A percentile compares a stretch with the other conserved stretches of the same genome.
Evolutionary conservation across 805 yeast species (phyloP).

Genomic region (Helenozyma baotianmanensis): DNA sequence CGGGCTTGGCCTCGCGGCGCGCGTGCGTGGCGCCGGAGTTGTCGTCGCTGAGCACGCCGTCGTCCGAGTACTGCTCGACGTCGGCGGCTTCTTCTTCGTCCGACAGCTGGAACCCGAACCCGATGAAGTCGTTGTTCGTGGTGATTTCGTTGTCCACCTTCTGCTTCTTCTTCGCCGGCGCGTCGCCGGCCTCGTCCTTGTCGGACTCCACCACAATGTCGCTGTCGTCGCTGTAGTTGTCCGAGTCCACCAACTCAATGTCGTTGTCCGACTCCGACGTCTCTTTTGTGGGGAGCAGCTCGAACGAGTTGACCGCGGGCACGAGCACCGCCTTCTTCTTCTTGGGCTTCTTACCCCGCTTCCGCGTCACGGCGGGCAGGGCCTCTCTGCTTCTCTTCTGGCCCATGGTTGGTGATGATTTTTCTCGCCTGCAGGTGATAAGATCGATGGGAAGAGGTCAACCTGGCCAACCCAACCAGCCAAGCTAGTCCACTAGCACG

Average conservation of each 20-base stretch:
- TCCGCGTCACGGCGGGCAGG: conserved; percentile 3
- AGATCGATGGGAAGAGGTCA: no score
- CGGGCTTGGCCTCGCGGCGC: conserved; percentile 20
- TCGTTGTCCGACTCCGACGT: conserved; percentile 25
- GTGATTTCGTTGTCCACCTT: conserved; percentile 33
- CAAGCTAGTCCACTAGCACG: no score
- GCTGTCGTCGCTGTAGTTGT: conserved; percentile 17
- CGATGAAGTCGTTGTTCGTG: conserved; percentile 50
- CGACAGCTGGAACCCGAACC: conserved; percentile 48
- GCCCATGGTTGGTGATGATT: conserved; percentile 4
- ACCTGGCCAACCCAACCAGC: no score
- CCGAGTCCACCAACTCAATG: conserved; percentile 28
- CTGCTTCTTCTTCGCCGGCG: conserved; percentile 9
- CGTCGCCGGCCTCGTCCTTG: conserved; percentile 8
- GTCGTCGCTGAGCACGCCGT: conserved; percentile 32
- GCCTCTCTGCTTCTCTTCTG: conserved; percentile 7
- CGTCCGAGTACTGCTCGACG: conserved; percentile 25
- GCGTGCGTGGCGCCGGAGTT: conserved; percentile 20
- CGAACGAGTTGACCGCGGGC: conserved; percentile 1
- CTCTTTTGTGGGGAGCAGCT: conserved; percentile 6
- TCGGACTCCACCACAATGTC: conserved; percentile 23
- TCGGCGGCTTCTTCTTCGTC: conserved; percentile 28
- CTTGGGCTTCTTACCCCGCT: conserved; percentile 1
- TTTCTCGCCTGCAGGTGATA: not conserved
- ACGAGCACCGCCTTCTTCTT: not conserved